Base-by-base conservation (phyloP, 768 basidiomycete genomes). In the Termitomyces sp. region DNA sequence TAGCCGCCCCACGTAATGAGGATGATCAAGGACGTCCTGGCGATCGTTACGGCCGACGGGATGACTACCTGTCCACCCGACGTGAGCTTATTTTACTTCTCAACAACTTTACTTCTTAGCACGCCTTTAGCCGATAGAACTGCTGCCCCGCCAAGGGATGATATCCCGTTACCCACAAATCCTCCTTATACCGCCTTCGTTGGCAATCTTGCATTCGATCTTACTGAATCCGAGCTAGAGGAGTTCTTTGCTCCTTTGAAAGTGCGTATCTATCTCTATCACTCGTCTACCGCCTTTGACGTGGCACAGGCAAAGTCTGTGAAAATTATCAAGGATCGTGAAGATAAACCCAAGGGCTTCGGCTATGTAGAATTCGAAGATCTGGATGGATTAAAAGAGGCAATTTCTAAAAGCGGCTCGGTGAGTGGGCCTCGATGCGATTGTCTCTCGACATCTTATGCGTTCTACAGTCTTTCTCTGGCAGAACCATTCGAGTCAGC, bases 171-270 rank as follows among this genome's bases (percentile, higher is more conserved):
- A n/a, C 97, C 97, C 14, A 90, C 91, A 46, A 83, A 84, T 55
- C 92, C 97, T 13, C 97, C 97, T 4, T 99, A 85, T 75, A 98
- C 94, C 27, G 94, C 92, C n/a, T 98, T 93, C 66, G 81, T 98
- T 64, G 97, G 96, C 53, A 99, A 98, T 74, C 77, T 99, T 36
- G 82, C 93, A 5, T 99, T 98, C 61, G 97, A 98, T 74, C 82
- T 93, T 58, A 85, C 85, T 26, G 94, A 98, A 70, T 65, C 67
- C 5, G 94, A 97, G 65, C 73, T 99, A 44, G 88, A 84, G 59
- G 78, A 76, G 10, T 96, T 93, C 73, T 98, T 99, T 67, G 73
- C 73, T 42, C 81, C 82, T 27, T 74, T 78, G 57, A 77, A 85
- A 76, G 88, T 89, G 75, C 64, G 44, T 43, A 29, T 9, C 7